These are phyloP conservation scores for Cryphonectria nitschkei DNA, from an alignment of 2,329 filamentous ascomycete species.

Conservation along the genomic window DNA sequence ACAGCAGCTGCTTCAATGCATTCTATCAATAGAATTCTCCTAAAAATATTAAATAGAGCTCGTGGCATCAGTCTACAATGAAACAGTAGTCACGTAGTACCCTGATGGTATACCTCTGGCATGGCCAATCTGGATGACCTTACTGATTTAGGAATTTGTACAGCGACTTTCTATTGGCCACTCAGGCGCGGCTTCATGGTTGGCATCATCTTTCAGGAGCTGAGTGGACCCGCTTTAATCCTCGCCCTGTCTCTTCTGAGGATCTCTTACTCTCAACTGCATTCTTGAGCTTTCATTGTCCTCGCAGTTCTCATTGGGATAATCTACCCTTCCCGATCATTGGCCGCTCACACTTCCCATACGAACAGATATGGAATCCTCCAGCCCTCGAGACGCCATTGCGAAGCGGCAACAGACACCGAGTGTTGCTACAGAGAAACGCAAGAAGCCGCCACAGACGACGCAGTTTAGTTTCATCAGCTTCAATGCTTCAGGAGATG, in stretches of 20 bases:
- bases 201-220: background rate
- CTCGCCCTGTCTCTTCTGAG: background rate
- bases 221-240: background rate
- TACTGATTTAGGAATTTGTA: background rate
- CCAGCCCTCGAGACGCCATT: background rate
- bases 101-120: background rate
- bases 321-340: background rate
- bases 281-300: background rate
- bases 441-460: background rate
- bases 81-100: background rate
- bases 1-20: background rate
- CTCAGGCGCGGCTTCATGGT: background rate
- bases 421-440: background rate
- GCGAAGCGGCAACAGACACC: background rate
- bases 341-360: background rate
- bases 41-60: background rate
- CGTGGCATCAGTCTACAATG: background rate
- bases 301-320: background rate
- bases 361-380: background rate
- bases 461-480: conserved; percentile 7
- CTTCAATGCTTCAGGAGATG: background rate
- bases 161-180: background rate
- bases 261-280: background rate
- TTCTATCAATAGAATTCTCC: background rate
- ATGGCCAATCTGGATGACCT: background rate